Conservation (phyloP, 768 basidiomycete genomes). For the Pleurotus citrinopileatus region DNA sequence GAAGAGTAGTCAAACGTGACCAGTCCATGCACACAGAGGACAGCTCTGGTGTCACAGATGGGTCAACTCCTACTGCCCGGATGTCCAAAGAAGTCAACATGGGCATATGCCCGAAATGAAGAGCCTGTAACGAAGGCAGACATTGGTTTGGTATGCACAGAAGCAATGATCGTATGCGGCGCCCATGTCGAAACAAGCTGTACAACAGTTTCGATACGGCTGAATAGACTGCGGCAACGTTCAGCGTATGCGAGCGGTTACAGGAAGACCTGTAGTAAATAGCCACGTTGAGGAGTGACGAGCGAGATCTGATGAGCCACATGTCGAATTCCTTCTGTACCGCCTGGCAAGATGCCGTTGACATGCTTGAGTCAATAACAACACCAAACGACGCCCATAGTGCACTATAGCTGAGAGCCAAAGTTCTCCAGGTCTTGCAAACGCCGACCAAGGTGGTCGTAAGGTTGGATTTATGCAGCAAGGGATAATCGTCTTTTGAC, state of each 20-base stretch:
- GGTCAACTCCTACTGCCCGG: background rate
- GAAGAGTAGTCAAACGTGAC: background rate
- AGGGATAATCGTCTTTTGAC: background rate
- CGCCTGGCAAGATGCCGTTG: background rate
- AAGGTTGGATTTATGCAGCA: background rate
- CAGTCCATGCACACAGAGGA: background rate
- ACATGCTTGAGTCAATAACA: background rate
- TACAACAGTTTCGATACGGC: background rate
- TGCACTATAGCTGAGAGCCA: conserved; percentile 1
- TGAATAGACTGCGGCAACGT: background rate
- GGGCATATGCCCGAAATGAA: background rate
- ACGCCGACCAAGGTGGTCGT: background rate
- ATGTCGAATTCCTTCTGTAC: background rate
- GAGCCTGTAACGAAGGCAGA: background rate
- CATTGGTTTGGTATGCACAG: background rate
- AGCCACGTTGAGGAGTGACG: background rate
- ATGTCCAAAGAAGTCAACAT: background rate
- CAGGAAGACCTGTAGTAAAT: background rate
- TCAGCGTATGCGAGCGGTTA: background rate
- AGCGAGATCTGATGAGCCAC: conserved; percentile 3
- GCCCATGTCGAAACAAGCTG: background rate
- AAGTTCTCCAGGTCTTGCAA: background rate
- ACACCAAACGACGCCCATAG: conserved; percentile 7
- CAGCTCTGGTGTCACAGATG: background rate
- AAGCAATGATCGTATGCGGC: background rate